Evolutionary conservation across 1,139 yeast genomes (phyloP).

Genomic region (Suhomyces chickasaworum): DNA sequence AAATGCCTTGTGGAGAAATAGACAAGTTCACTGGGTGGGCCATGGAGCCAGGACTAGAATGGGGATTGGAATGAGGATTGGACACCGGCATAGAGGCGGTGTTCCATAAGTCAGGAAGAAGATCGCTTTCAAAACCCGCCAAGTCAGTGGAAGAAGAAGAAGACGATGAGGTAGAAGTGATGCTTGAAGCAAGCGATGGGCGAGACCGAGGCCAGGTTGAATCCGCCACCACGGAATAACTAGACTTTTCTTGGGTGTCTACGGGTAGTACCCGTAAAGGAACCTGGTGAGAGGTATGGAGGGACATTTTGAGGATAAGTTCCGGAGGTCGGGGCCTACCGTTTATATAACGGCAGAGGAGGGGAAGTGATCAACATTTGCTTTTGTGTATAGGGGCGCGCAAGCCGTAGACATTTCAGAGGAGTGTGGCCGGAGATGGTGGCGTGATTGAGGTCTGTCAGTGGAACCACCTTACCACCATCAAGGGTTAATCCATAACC

Average conservation of each 20-base stretch:
- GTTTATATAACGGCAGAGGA: slow-evolving; percentile 12
- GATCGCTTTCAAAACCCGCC: slow-evolving; percentile 28
- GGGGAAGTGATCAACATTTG: slow-evolving; percentile 15
- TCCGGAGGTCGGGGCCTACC: background rate
- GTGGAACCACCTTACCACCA: slow-evolving; percentile 2
- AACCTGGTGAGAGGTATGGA: slow-evolving; percentile 15
- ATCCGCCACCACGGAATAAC: background rate
- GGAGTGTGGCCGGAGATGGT: slow-evolving; percentile 7
- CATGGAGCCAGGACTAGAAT: background rate
- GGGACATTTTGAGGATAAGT: slow-evolving; percentile 4
- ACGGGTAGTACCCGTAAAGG: slow-evolving; percentile 18
- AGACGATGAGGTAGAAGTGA: slow-evolving; percentile 28
- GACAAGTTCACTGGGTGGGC: background rate
- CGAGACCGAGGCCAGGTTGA: slow-evolving; percentile 4
- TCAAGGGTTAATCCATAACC: background rate
- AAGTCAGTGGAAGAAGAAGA: slow-evolving; percentile 21
- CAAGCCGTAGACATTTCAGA: slow-evolving; percentile 9
- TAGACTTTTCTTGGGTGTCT: slow-evolving; percentile 10
- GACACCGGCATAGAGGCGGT: slow-evolving; percentile 17
- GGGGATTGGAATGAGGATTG: background rate
- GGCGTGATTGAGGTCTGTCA: slow-evolving; percentile 8
- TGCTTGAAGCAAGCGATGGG: slow-evolving; percentile 19
- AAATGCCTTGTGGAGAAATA: background rate
- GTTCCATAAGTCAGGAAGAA: slow-evolving; percentile 42
- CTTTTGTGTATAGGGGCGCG: slow-evolving; percentile 13